Conservation (phyloP, 768 basidiomycete genomes). For the Kwoniella shandongensis region DNA sequence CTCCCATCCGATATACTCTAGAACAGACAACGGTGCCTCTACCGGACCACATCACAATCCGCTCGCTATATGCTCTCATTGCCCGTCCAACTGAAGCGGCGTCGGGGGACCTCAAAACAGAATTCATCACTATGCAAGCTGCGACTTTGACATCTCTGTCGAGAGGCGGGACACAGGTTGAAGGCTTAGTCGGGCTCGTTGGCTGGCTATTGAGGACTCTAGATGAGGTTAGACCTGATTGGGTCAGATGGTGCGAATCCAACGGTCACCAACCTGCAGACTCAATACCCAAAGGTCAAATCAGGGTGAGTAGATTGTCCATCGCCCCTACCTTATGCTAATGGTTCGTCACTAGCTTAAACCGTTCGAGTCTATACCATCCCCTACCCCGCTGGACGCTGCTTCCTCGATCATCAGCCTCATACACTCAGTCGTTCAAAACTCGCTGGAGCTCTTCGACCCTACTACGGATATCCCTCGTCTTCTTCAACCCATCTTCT, state of each 20-base stretch:
- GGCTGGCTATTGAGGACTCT: constrained; percentile 39
- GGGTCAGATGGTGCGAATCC: constrained; percentile 41
- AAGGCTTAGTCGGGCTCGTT: constrained; percentile 37
- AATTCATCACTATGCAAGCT: constrained; percentile 63
- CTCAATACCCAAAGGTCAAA: constrained; percentile 1
- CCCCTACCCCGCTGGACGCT: constrained; percentile 28
- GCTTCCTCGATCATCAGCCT: constrained; percentile 38
- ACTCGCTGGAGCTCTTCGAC: constrained; percentile 46
- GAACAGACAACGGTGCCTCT: neutral
- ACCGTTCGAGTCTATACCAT: constrained; percentile 31
- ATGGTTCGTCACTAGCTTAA: constrained; percentile 8
- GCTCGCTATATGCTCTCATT: constrained; percentile 24
- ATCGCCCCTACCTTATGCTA: neutral
- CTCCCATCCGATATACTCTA: constrained; percentile 20
- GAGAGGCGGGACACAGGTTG: constrained; percentile 33
- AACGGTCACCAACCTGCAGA: constrained; percentile 16
- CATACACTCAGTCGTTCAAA: constrained; percentile 36
- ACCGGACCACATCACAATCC: constrained; percentile 27
- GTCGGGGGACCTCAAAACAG: constrained; percentile 12
- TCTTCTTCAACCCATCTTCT: constrained; percentile 38
- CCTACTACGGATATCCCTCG: constrained; percentile 30
- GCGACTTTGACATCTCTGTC: constrained; percentile 78
- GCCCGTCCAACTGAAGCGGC: neutral
- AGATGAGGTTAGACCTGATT: constrained; percentile 28
- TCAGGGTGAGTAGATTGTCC: constrained; percentile 9